These are phyloP conservation scores for Hydnum rufescens DNA, from an alignment of 768 basidiomycete genomes.

Conservation along the genomic window DNA sequence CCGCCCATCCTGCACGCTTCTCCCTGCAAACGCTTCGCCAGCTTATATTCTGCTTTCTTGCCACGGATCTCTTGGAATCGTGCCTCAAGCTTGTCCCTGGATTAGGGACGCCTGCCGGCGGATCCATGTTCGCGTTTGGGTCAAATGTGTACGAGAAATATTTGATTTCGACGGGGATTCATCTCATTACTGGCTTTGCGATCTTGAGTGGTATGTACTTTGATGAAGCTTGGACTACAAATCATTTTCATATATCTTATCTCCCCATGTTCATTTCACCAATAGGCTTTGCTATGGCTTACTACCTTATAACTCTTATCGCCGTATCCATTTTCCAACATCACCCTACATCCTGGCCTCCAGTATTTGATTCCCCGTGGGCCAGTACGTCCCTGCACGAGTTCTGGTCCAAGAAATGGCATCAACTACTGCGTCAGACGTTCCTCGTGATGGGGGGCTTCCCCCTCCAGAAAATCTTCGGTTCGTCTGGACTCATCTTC, in stretches of 20 bases:
- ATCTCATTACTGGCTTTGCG: background rate
- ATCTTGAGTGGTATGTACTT: background rate
- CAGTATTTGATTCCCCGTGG: conserved; percentile 6
- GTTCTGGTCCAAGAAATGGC: conserved; percentile 9
- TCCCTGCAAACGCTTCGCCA: background rate
- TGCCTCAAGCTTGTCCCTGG: background rate
- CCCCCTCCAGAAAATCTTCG: conserved; percentile 1
- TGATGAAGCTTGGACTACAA: too few relatives aligned
- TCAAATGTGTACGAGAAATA: background rate
- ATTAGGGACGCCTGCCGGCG: background rate
- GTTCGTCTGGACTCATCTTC: conserved; percentile 6
- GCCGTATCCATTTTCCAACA: background rate
- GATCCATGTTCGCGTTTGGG: background rate
- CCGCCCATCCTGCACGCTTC: background rate
- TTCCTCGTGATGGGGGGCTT: conserved; percentile 8
- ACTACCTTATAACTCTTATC: conserved; percentile 2
- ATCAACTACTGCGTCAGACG: conserved; percentile 9
- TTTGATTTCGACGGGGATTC: background rate
- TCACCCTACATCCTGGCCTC: conserved; percentile 5
- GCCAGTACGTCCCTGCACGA: conserved; percentile 3
- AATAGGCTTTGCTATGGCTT: conserved; percentile 3
- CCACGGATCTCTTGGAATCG: conserved; percentile 1
- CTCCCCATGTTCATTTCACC: background rate
- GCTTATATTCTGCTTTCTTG: conserved; percentile 3
- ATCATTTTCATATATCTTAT: background rate